Base-by-base conservation (phyloP, 352 stramenopile species). In the Pythium insidiosum region DNA sequence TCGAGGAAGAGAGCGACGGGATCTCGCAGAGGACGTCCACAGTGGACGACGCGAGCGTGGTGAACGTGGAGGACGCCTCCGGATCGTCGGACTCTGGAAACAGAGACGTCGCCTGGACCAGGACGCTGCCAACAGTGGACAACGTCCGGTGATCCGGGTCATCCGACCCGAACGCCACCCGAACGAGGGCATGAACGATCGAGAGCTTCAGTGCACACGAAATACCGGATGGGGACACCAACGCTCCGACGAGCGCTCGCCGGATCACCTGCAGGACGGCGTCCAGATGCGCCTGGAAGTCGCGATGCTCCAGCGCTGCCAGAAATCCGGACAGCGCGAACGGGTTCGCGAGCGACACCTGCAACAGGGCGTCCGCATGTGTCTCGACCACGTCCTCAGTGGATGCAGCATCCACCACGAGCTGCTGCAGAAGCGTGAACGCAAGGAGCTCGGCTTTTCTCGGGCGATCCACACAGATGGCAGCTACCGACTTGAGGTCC, bases 11-110 rank as follows among this genome's bases (percentile, higher is more conserved):
- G 9, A 44, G 35, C 26, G 63, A 21, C 16, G 19, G 34, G n/a
- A n/a, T n/a, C n/a, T n/a, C n/a, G n/a, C n/a, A 34, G 11, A 81
- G 15, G 7, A 84, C 48, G 40, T 84, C 71, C 25, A 71, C 58
- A 0, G 71, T n/a, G 7, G 73, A 31, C 1, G 50, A 35, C 5
- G 75, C 68, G 26, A 83, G 65, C 9, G 50, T 22, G 6, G 49
- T 22, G 48, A 70, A 82, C 16, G 56, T 38, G 15, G 23, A 15
- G 43, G 43, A 63, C 0, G 42, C 20, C 21, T 67, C 26, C 2
- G 34, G 11, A 19, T 58, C 19, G 25, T 58, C 35, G 2, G 49
- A 50, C 20, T 53, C 46, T 19, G 73, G 68, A 1, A 57, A 51
- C 26, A 74, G 58, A 10, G 56, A 40, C 21, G 77, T 35, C 1